Evolutionary conservation across 208 protist genomes (phyloP).

Genomic region (Plasmodiophora brassicae): DNA sequence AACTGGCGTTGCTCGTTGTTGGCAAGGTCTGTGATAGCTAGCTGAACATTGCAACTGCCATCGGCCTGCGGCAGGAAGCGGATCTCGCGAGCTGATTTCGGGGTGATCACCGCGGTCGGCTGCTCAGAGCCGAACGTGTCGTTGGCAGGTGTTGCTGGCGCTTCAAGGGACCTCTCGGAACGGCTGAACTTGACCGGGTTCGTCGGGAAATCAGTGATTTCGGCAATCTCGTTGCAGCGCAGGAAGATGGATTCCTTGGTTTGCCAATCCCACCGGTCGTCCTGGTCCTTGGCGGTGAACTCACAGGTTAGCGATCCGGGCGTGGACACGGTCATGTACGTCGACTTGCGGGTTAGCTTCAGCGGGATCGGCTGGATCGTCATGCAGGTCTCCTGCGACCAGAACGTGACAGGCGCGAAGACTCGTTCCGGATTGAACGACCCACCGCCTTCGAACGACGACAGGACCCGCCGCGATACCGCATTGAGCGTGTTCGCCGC

Average conservation of each 20-base stretch:
- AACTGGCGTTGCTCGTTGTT: background rate
- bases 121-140: too few relatives aligned
- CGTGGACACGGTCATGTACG: background rate
- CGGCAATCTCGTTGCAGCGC: background rate
- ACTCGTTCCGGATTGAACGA: too few relatives aligned
- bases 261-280: background rate
- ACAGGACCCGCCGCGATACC: too few relatives aligned
- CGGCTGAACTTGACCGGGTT: background rate
- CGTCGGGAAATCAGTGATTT: background rate
- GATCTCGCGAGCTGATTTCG: background rate
- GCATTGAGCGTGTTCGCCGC: too few relatives aligned
- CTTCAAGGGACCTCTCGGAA: background rate
- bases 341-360: background rate
- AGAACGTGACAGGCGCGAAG: background rate
- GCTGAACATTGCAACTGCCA: background rate
- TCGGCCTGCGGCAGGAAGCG: background rate
- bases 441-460: too few relatives aligned
- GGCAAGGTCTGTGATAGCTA: background rate
- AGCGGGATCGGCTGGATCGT: background rate
- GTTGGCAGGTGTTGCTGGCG: too few relatives aligned
- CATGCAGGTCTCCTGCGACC: background rate
- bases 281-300: background rate
- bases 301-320: background rate
- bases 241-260: background rate
- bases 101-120: background rate